Evolutionary conservation across 2,329 filamentous ascomycete genomes (phyloP), one percentile per base, ranked within the genome.

Genomic region (Fusarium sp.): DNA sequence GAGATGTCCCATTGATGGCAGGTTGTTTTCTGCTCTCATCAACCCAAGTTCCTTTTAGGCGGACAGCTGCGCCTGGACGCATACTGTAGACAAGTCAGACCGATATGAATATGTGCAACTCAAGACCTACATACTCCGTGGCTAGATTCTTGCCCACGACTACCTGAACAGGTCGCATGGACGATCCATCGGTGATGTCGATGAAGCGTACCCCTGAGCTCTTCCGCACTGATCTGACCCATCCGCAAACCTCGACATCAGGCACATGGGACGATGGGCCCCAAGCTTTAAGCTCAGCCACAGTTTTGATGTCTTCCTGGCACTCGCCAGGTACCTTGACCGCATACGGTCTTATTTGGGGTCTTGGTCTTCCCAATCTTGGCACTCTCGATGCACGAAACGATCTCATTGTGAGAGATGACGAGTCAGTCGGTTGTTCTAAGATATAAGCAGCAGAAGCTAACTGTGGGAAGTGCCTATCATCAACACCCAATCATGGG

Each of bases 151-250:
- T 92, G 62, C 90, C 90, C 75, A 98, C 85, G 53, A 98, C 90
- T 51, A 92, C 94, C 84, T 99, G 96, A 63, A 98, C 82, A 35
- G 94, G 87, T 70, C 91, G 87, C 75, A 94, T 86, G 47, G 93
- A 94, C 18, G 95, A 97, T 50, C 96, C 96, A 85, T 99, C 96
- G 17, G 92, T 92, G 59, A 98, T 87, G 68, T 94, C 90, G 59
- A 95, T 92, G 84, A 99, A 98, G 10, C 93, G 91, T 68, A 93
- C 87, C 28, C 89, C 89, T 81, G 98, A 97, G 86, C 97, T 95
- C 81, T 94, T 93, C 71, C 96, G 90, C 69, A 98, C 91, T 8
- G 94, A 96, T 72, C 94, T 90, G 63, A 98, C 88, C 84, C 93
- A 96, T 70, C 95, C 96, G 80, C 93, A 89, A 76, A 98, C 85